Conservation (phyloP, 768 basidiomycete species). For the Mrakia hoshinonis region DNA sequence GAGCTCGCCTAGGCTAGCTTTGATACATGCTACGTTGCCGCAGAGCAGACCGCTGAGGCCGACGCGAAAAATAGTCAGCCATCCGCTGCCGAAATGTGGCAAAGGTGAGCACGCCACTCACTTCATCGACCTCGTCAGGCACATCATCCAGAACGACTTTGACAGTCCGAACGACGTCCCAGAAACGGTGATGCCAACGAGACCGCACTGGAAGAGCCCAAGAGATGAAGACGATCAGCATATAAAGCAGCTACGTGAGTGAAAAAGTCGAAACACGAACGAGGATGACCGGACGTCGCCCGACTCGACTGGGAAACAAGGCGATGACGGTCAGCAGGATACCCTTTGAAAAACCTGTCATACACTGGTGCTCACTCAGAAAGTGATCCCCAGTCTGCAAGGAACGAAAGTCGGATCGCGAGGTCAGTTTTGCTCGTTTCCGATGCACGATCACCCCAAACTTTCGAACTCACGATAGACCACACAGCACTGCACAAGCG, state of each 20-base stretch:
- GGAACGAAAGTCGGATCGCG: not conserved
- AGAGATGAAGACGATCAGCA: too few species aligned
- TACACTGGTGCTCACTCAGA: not conserved
- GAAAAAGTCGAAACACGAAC: not conserved
- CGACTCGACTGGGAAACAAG: not conserved
- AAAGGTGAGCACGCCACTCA: not conserved
- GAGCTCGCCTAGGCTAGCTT: conserved; percentile 23
- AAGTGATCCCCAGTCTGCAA: conserved; percentile 4
- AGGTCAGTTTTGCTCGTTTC: not conserved
- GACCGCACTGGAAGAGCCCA: not conserved
- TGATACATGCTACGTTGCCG: conserved; percentile 21
- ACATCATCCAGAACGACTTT: conserved; percentile 17
- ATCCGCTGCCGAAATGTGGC: too few species aligned
- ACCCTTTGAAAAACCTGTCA: not conserved
- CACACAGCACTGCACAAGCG: conserved; percentile 7
- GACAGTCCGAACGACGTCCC: conserved; percentile 14
- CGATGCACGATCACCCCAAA: too few species aligned
- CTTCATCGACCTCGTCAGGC: conserved; percentile 2
- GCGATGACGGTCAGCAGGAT: not conserved
- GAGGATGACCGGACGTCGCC: conserved; percentile 23
- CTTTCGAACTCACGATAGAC: not conserved
- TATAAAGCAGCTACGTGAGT: not conserved
- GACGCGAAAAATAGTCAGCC: not conserved
- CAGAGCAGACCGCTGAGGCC: not conserved
- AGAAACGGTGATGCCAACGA: conserved; percentile 6